Evolutionary conservation across 2,329 filamentous ascomycete genomes (phyloP), one percentile per base, ranked within the genome.

Genomic region (Alternaria solani): DNA sequence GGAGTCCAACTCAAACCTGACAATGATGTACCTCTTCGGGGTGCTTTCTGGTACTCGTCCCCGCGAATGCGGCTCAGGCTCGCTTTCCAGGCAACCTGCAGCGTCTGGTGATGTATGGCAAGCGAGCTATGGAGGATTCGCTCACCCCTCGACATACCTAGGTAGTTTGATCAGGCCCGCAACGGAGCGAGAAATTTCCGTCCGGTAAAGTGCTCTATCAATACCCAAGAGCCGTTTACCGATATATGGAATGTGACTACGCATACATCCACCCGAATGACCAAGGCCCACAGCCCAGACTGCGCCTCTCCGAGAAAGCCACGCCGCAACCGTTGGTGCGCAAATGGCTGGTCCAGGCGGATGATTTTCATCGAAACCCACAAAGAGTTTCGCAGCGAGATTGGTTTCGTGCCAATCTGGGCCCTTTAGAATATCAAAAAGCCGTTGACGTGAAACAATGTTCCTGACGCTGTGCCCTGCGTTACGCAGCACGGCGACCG

Each of bases 171-270:
- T 59, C 57, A 61, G 63, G 58, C 59, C 62, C 64, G 56, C 62
- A 38, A 62, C 72, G 72, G 72, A 75, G 64, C 60, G 55, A 69
- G 57, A 72, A 72, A 72, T 70, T 72, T 75, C 71, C 72, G 72
- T 68, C 61, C 61, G 57, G 58, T 65, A 55, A 64, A 59, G 48
- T 66, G 59, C 65, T 51, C 47, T 63, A 53, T 60, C 46, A 53
- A 58, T 49, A 55, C 55, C 58, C 18, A 47, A 51, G 48, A 54
- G 59, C 62, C 56, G 57, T 63, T 66, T 61, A 51, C 62, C 62
- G 59, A 66, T 56, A 62, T 61, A 55, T 42, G 56, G 42, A 61
- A 46, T 60, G 59, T 58, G 58, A 64, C 59, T 51, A 59, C 53
- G 61, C 55, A 44, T 62, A 61, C 59, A 59, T 62, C 53, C 47